A percentile compares a stretch with the other conserved stretches of the same genome.
These are phyloP conservation scores for Aegilops sharonensis DNA, from an alignment of 176 grass and related monocot genomes.

Conservation along the genomic window DNA sequence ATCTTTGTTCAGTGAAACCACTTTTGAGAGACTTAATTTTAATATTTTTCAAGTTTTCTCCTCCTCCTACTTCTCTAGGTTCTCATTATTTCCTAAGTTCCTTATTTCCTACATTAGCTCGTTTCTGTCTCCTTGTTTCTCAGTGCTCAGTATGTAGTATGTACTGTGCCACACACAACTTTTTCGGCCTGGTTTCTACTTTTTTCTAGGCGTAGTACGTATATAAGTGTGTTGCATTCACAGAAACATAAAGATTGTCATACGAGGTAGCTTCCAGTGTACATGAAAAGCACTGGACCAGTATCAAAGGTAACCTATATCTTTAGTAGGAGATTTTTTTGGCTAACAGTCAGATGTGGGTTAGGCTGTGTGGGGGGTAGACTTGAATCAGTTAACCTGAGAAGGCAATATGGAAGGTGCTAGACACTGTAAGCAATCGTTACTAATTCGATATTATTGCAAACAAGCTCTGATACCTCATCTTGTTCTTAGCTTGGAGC, in stretches of 20 bases:
- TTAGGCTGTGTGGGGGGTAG: neutral
- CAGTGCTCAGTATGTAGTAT: neutral
- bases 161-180: neutral
- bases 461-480: neutral
- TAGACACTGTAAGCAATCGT: neutral
- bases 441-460: neutral
- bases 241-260: neutral
- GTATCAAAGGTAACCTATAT: neutral
- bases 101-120: slow-evolving; percentile 4
- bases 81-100: neutral
- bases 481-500: slow-evolving; percentile 9
- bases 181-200: neutral
- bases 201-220: neutral
- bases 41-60: neutral
- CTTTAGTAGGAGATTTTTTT: neutral
- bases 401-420: neutral
- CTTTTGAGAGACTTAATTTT: neutral
- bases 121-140: neutral
- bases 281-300: neutral
- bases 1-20: slow-evolving; percentile 20
- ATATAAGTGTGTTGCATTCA: neutral
- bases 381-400: neutral
- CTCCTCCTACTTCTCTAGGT: neutral
- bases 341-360: neutral
- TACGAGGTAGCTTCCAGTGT: neutral